These are phyloP conservation scores for Pichiaceae sp. DNA, from an alignment of 1,139 yeast genomes.

Conservation along the genomic window DNA sequence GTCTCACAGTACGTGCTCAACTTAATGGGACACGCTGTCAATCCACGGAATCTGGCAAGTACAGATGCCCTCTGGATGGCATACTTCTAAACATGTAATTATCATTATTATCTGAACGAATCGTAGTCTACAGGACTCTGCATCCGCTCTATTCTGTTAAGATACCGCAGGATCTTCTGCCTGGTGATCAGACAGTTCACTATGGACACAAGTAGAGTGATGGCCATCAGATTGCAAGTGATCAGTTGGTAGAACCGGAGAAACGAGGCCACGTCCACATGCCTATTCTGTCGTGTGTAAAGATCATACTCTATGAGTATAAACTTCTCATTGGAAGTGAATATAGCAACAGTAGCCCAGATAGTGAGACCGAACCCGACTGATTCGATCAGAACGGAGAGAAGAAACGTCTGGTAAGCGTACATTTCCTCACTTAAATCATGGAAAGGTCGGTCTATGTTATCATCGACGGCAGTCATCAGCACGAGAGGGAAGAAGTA, in stretches of 20 bases:
- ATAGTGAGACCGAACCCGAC: slow-evolving; percentile 13
- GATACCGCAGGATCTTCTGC: slow-evolving; percentile 15
- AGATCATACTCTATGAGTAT: slow-evolving; percentile 9
- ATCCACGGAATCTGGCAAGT: slow-evolving; percentile 87
- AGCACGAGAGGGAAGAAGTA: slow-evolving; percentile 19
- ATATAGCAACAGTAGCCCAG: slow-evolving; percentile 14
- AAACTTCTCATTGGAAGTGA: slow-evolving; percentile 6
- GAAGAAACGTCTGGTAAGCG: slow-evolving; percentile 13
- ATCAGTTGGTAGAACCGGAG: slow-evolving; percentile 9
- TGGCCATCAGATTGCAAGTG: slow-evolving; percentile 8
- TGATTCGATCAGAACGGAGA: slow-evolving; percentile 12
- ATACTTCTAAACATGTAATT: slow-evolving; percentile 40
- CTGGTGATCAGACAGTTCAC: slow-evolving; percentile 16
- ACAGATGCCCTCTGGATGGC: slow-evolving; percentile 97
- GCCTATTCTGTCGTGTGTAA: slow-evolving; percentile 3
- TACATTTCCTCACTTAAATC: slow-evolving; percentile 15
- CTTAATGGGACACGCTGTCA: slow-evolving; percentile 89
- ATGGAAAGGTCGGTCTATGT: slow-evolving; percentile 15
- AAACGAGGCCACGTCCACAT: slow-evolving; percentile 15
- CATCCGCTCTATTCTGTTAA: slow-evolving; percentile 16
- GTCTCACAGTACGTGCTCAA: slow-evolving; percentile 93
- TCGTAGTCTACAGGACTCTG: slow-evolving; percentile 10
- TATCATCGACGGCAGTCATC: slow-evolving; percentile 15
- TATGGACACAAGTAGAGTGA: slow-evolving; percentile 14
- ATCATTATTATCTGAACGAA: slow-evolving; percentile 5